Evolutionary conservation across 257 asterid species (phyloP).

Genomic region (Primulina tabacum): DNA sequence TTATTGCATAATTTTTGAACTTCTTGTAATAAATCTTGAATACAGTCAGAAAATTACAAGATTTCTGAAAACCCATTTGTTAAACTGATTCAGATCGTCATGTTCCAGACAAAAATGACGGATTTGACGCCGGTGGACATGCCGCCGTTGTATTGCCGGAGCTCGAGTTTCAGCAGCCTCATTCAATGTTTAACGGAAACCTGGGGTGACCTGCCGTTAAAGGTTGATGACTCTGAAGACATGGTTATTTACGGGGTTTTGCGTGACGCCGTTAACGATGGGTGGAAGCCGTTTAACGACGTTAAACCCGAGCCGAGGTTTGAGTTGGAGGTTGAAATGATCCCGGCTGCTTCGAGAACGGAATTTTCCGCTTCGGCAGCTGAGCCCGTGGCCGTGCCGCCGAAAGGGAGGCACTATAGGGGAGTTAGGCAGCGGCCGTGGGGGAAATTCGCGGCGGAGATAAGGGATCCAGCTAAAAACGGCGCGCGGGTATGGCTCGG

Average conservation of each 20-base stretch:
- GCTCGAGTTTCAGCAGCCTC: conserved; percentile 58
- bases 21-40: neutral
- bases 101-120: conserved; percentile 36
- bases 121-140: conserved; percentile 35
- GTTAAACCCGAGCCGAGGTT: conserved; percentile 56
- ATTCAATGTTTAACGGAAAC: conserved; percentile 65
- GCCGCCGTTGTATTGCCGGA: conserved; percentile 47
- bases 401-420: conserved; percentile 66
- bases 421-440: conserved; percentile 89
- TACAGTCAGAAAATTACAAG: neutral
- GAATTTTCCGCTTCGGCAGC: conserved; percentile 23
- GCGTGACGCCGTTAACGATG: conserved; percentile 70
- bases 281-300: conserved; percentile 74
- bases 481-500: conserved; percentile 97
- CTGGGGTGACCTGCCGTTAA: conserved; percentile 87
- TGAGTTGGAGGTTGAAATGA: conserved; percentile 33
- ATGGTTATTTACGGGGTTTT: conserved; percentile 77
- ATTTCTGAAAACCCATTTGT: neutral
- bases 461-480: conserved; percentile 82
- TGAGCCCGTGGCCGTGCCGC: conserved; percentile 24
- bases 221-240: conserved; percentile 77
- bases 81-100: conserved; percentile 1
- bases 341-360: conserved; percentile 5
- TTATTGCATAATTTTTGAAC: neutral
- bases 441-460: conserved; percentile 94